Conservation (phyloP, 768 basidiomycete species). For the Boletus sensibilis region DNA sequence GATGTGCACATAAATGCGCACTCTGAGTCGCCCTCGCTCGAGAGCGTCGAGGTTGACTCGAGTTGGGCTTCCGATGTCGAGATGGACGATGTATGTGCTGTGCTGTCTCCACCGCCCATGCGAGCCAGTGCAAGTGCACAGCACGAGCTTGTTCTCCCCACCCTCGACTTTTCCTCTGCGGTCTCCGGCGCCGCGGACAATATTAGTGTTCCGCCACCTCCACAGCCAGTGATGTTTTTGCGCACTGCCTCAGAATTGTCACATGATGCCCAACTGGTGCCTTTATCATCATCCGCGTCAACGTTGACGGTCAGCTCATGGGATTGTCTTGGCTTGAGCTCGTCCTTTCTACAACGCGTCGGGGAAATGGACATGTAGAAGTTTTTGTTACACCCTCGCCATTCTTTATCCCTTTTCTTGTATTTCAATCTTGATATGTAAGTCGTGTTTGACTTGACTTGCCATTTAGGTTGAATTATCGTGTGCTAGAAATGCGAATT, state of each 20-base stretch:
- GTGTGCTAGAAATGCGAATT: background rate
- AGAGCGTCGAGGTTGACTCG: slow-evolving; percentile 9
- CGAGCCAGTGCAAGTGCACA: slow-evolving; percentile 49
- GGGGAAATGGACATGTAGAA: background rate
- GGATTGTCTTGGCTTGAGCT: slow-evolving; percentile 18
- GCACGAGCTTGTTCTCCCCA: slow-evolving; percentile 72
- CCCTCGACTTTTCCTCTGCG: slow-evolving; percentile 65
- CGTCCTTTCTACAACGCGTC: slow-evolving; percentile 18
- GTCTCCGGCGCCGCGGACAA: slow-evolving; percentile 24
- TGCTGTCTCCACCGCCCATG: slow-evolving; percentile 10
- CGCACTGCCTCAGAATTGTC: slow-evolving; percentile 26
- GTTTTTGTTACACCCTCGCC: background rate
- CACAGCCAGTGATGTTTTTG: slow-evolving; percentile 20
- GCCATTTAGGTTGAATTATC: background rate
- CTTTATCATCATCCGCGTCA: background rate
- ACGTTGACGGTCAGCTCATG: slow-evolving; percentile 15
- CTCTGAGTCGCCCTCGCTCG: background rate
- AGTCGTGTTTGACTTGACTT: background rate
- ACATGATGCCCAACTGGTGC: slow-evolving; percentile 4
- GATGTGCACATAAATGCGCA: background rate
- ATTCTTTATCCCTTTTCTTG: background rate
- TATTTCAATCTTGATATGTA: background rate
- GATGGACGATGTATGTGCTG: slow-evolving; percentile 2
- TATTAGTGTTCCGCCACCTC: background rate
- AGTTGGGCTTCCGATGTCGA: slow-evolving; percentile 6